Base-by-base conservation (phyloP, 441 rosid genomes). In the Adansonia madagascariensis region DNA sequence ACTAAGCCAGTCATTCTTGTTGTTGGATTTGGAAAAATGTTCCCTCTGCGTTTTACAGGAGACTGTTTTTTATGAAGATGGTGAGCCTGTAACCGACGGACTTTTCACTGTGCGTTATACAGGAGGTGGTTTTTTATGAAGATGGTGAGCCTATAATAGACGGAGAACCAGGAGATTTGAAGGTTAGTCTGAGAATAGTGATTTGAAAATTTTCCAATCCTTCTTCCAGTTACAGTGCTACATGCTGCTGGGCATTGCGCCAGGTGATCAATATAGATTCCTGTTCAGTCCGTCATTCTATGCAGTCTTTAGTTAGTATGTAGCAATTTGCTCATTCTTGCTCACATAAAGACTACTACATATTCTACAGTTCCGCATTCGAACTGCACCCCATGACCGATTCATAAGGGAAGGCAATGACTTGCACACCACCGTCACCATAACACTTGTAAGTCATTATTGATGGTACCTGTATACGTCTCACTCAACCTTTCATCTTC, bases 81-180 rank as follows among this genome's bases (percentile, higher is more conserved):
- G 99, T 18, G 99, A 96, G 60, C 99, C 99, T 41, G 85, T 79
- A 63, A 81, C 92, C 22, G 98, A 95, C 68, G 99, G 98, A 31
- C 98, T 31, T 31, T 31, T 31, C 35, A 31, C 6, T 41, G 35
- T 64, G 20, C 11, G 18, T 82, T 18, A 80, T 78, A 35, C 84
- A 96, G 98, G 99, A 94, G 86, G 93, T 96, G 50, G 92, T 89
- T 72, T 96, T 94, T 83, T 96, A 89, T 52, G 99, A 96, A 79
- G 98, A 96, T 24, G 99, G 99, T 35, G 99, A 96, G 66, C 99
- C 99, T 27, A 85, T 79, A 64, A 81, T 94, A 39, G 98, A 96
- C 55, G 99, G 98, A 27, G 99, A 94, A 82, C 91, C 98, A 60
- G 99, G 99, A 70, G 98, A 96, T 85, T 84, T 95, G 84, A 95